A percentile compares a stretch with the other conserved stretches of the same genome.
phyloP scores from a whole-genome alignment of 805 yeast genomes.

The Hanseniaspora taiwanica region DNA sequence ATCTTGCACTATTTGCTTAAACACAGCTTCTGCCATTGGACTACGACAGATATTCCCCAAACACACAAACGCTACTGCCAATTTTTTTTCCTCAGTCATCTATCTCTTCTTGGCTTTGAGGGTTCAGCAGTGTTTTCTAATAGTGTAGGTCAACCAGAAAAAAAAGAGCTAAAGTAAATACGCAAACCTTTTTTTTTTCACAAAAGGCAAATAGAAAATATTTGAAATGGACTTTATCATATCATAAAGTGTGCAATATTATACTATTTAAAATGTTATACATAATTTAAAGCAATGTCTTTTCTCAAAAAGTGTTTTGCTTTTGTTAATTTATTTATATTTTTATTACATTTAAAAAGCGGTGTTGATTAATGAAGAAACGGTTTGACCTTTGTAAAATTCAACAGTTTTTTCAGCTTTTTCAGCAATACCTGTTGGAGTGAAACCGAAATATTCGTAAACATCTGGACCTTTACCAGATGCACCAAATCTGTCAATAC shows the following conservation, averaged over 20 bases:
- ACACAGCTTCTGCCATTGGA: constrained; percentile 96
- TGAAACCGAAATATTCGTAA: constrained; percentile 78
- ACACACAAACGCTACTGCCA: constrained; percentile 79
- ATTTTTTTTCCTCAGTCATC: constrained; percentile 12
- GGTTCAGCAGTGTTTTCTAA: background rate
- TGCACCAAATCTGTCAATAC: constrained; percentile 92
- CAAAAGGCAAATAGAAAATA: too few relatives aligned
- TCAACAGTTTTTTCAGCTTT: constrained; percentile 70
- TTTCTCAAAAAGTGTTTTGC: too few relatives aligned
- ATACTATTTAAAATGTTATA: too few relatives aligned
- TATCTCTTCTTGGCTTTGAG: background rate
- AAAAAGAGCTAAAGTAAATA: too few relatives aligned
- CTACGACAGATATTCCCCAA: constrained; percentile 89
- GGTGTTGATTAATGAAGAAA: constrained; percentile 63
- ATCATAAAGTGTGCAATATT: too few relatives aligned
- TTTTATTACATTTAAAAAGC: constrained; percentile 42
- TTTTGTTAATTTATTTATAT: background rate
- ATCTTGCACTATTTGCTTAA: constrained; percentile 47
- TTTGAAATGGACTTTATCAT: too few relatives aligned
- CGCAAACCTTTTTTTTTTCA: too few relatives aligned
- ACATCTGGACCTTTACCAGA: constrained; percentile 81
- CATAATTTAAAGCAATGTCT: too few relatives aligned
- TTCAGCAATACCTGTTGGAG: constrained; percentile 82
- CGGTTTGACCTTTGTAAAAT: constrained; percentile 66
- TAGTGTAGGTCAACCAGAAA: too few relatives aligned